These are phyloP conservation scores for Phascolomyces articulosus DNA, from an alignment of 371 early-diverging fungal species.

Conservation along the genomic window DNA sequence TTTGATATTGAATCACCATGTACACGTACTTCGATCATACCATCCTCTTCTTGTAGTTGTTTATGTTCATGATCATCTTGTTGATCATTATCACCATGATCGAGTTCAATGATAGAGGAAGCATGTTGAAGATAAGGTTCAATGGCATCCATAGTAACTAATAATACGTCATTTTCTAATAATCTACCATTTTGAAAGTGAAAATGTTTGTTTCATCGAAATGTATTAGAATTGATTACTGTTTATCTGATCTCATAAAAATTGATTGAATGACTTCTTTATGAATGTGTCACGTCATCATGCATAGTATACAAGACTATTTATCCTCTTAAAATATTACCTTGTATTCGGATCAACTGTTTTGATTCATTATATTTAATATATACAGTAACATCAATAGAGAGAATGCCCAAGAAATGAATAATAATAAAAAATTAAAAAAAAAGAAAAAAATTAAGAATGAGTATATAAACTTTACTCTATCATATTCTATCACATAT, in stretches of 20 bases:
- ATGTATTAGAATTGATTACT: too few species aligned
- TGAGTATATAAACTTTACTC: too few species aligned
- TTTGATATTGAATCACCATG: constrained; percentile 7
- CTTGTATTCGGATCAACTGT: constrained; percentile 23
- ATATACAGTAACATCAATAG: constrained; percentile 3
- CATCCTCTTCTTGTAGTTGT: not conserved
- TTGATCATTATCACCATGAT: not conserved
- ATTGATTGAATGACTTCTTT: too few species aligned
- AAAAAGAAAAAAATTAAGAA: too few species aligned
- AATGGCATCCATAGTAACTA: constrained; percentile 19
- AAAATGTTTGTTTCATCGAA: too few species aligned
- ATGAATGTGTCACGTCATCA: too few species aligned
- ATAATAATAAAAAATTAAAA: constrained; percentile 10
- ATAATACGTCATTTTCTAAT: constrained; percentile 7
- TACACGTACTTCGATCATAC: constrained; percentile 15
- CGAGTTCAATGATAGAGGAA: not conserved
- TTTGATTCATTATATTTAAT: not conserved
- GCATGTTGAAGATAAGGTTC: constrained; percentile 15
- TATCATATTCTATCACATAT: too few species aligned
- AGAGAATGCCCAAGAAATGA: constrained; percentile 2
- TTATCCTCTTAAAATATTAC: constrained; percentile 14
- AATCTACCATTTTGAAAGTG: too few species aligned
- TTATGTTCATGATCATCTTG: not conserved
- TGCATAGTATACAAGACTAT: too few species aligned
- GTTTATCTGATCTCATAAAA: too few species aligned